Evolutionary conservation across 768 basidiomycete species (phyloP).

Genomic region (Polyporus arcularius): DNA sequence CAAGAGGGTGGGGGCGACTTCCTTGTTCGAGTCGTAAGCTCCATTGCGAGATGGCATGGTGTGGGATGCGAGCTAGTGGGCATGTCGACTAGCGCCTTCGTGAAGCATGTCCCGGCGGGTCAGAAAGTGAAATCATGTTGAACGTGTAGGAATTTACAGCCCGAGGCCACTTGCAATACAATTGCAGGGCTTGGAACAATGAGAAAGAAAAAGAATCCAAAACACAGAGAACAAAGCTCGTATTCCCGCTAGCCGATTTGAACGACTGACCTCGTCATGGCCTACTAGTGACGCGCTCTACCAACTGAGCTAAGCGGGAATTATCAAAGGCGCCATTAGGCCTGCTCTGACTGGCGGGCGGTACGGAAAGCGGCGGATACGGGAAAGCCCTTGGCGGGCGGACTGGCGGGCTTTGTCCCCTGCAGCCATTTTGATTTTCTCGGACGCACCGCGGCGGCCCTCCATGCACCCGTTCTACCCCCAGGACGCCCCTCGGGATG

Average conservation of each 20-base stretch:
- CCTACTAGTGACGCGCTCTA: conserved; percentile 68
- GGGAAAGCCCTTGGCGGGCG: background rate
- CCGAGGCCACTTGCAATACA: too few species aligned
- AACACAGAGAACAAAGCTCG: background rate
- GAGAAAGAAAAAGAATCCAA: too few species aligned
- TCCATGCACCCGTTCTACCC: conserved; percentile 30
- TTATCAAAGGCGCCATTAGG: background rate
- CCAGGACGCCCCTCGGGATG: conserved; percentile 20
- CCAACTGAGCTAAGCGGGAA: conserved; percentile 41
- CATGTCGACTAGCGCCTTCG: too few species aligned
- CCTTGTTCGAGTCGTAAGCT: too few species aligned
- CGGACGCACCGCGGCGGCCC: background rate
- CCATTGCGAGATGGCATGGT: too few species aligned
- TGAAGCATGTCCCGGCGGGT: too few species aligned
- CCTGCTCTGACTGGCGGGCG: background rate
- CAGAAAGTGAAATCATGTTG: too few species aligned
- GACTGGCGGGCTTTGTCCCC: background rate
- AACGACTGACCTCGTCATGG: conserved; percentile 70
- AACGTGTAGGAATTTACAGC: too few species aligned
- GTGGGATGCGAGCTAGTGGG: background rate
- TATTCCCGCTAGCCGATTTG: conserved; percentile 49
- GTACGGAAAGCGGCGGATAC: background rate
- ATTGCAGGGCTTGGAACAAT: too few species aligned
- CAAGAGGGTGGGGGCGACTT: too few species aligned
- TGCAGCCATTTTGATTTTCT: background rate